Conservation (phyloP, 345 rosid genomes). For the Brassica incana region DNA sequence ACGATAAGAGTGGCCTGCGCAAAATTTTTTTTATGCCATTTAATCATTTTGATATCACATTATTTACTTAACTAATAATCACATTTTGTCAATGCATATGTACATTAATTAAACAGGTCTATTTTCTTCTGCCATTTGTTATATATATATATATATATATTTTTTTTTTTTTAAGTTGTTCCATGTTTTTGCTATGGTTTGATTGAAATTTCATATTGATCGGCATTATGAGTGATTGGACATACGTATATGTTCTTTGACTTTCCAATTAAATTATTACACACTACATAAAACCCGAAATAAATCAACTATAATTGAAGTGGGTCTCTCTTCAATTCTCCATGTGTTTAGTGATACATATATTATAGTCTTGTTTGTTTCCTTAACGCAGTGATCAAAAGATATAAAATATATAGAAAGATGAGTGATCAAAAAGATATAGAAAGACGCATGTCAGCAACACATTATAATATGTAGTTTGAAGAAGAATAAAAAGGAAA, state of each 20-base stretch:
- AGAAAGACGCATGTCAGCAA: neutral
- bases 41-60: neutral
- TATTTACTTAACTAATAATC: neutral
- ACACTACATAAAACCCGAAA: neutral
- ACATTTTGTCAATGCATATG: neutral
- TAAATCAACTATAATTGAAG: neutral
- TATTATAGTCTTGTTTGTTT: neutral
- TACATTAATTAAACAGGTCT: neutral
- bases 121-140: constrained; percentile 10
- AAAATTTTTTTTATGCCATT: neutral
- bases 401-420: neutral
- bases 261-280: constrained; percentile 24
- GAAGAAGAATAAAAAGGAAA: neutral
- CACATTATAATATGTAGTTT: neutral
- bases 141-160: neutral
- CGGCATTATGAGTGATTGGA: constrained; percentile 19
- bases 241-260: constrained; percentile 16
- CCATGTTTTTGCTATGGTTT: neutral
- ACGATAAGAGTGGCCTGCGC: neutral
- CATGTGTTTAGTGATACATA: constrained; percentile 4
- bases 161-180: neutral
- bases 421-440: neutral
- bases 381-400: neutral
- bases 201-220: neutral
- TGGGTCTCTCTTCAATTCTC: constrained; percentile 13